Evolutionary conservation across 2,329 filamentous ascomycete species (phyloP).

Genomic region (Aspergillus hortae): DNA sequence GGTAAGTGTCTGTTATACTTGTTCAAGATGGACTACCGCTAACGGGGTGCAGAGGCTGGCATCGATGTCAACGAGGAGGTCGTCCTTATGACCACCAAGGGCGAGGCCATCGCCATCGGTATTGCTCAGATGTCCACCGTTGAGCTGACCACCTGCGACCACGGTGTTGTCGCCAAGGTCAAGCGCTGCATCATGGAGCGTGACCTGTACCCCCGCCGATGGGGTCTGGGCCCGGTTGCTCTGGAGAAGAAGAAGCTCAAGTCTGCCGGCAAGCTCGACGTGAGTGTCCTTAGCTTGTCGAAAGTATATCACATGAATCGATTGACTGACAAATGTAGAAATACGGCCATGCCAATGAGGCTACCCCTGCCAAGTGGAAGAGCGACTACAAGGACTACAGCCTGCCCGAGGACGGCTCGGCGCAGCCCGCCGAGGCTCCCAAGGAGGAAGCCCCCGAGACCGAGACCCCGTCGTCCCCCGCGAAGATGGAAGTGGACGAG

Average conservation of each 20-base stretch:
- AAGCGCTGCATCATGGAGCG: slow-evolving; percentile 99
- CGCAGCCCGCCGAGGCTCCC: slow-evolving; percentile 44
- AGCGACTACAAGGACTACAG: slow-evolving; percentile 88
- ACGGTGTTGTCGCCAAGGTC: slow-evolving; percentile 96
- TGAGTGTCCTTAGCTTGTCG: slow-evolving; percentile 33
- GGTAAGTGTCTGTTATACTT: slow-evolving; percentile 51
- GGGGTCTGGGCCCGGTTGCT: slow-evolving; percentile 91
- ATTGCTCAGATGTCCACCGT: slow-evolving; percentile 98
- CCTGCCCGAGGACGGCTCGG: slow-evolving; percentile 44
- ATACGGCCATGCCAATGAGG: slow-evolving; percentile 88
- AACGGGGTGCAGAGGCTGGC: slow-evolving; percentile 61
- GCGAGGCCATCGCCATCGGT: slow-evolving; percentile 93
- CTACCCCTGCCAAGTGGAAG: slow-evolving; percentile 91
- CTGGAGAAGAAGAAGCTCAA: slow-evolving; percentile 99
- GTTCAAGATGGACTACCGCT: slow-evolving; percentile 3
- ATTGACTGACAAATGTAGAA: slow-evolving; percentile 52
- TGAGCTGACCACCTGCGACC: slow-evolving; percentile 93
- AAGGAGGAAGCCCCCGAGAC: slow-evolving; percentile 33
- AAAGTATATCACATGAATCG: slow-evolving; percentile 25
- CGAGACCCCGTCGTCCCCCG: slow-evolving; percentile 27
- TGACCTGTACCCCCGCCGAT: slow-evolving; percentile 92
- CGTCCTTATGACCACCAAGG: slow-evolving; percentile 98
- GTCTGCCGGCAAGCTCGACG: slow-evolving; percentile 92
- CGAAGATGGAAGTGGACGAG: slow-evolving; percentile 43
- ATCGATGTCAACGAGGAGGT: slow-evolving; percentile 96